These are phyloP conservation scores for Magnaporthiopsis incrustans DNA, from an alignment of 2,329 filamentous ascomycete species.

Conservation along the genomic window DNA sequence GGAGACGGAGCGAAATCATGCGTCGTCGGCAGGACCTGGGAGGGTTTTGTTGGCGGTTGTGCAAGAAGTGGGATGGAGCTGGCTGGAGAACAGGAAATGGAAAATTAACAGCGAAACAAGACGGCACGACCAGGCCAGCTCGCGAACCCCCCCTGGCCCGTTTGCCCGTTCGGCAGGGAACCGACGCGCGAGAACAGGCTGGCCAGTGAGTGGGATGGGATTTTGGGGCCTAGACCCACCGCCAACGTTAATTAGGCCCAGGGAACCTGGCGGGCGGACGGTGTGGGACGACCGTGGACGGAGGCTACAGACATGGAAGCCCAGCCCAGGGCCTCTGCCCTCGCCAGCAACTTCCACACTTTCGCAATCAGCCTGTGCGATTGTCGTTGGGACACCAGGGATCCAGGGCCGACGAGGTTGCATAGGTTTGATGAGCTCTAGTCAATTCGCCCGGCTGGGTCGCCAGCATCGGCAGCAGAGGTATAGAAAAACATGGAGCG, in stretches of 20 bases:
- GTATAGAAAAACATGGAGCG: too few relatives aligned
- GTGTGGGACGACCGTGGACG: not conserved
- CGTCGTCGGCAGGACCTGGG: not conserved
- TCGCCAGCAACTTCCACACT: not conserved
- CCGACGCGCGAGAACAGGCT: not conserved
- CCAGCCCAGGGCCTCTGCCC: not conserved
- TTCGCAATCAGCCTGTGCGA: not conserved
- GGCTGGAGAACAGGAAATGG: not conserved
- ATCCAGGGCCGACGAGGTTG: not conserved
- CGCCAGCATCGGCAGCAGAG: not conserved
- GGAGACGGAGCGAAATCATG: not conserved
- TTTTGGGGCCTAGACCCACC: constrained; percentile 1
- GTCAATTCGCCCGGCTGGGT: not conserved
- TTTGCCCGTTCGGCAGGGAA: not conserved
- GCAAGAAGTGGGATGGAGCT: not conserved
- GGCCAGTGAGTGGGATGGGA: not conserved
- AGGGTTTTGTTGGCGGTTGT: not conserved
- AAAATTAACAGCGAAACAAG: not conserved
- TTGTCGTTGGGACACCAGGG: not conserved
- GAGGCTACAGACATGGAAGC: not conserved
- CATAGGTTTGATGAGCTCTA: not conserved
- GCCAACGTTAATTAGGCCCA: constrained; percentile 2
- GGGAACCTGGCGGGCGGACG: not conserved
- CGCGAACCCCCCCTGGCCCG: not conserved
- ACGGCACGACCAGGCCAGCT: not conserved